phyloP scores from a whole-genome alignment of 1,139 yeast genomes.

The Taphrina flavorubra region DNA sequence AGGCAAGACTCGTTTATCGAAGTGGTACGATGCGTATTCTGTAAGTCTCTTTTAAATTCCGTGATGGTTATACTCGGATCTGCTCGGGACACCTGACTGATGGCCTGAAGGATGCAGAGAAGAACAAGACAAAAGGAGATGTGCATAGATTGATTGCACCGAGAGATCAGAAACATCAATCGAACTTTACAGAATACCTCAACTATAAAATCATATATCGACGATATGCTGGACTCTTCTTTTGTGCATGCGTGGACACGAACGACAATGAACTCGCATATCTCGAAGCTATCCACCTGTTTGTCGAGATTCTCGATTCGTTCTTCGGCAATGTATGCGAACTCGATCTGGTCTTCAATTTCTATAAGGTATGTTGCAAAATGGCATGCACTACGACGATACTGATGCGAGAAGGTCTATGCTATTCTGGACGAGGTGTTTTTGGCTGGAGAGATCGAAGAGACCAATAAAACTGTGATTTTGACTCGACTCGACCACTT shows the following conservation, averaged over 20 bases:
- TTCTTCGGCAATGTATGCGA: slow-evolving; percentile 94
- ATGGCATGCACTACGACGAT: background rate
- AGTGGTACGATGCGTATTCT: slow-evolving; percentile 66
- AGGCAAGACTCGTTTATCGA: slow-evolving; percentile 80
- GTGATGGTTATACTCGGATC: background rate
- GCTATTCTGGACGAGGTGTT: slow-evolving; percentile 74
- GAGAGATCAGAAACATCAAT: slow-evolving; percentile 81
- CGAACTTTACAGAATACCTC: slow-evolving; percentile 78
- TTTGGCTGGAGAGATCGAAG: slow-evolving; percentile 79
- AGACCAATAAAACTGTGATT: slow-evolving; percentile 66
- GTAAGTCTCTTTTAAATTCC: slow-evolving; percentile 47
- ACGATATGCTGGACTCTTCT: slow-evolving; percentile 89
- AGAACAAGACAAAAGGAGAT: slow-evolving; percentile 61
- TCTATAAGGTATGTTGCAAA: slow-evolving; percentile 57
- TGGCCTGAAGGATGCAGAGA: slow-evolving; percentile 58
- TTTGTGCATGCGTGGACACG: slow-evolving; percentile 76
- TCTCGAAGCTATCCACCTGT: slow-evolving; percentile 81
- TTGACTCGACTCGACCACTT: slow-evolving; percentile 59
- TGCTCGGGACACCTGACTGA: slow-evolving; percentile 13
- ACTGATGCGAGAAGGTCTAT: slow-evolving; percentile 54
- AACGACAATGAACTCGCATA: slow-evolving; percentile 80
- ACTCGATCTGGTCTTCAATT: slow-evolving; percentile 82
- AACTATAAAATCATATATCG: slow-evolving; percentile 76
- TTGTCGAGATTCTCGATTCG: slow-evolving; percentile 85
- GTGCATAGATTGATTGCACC: slow-evolving; percentile 83